These are phyloP conservation scores for Globisporangium nunn DNA, from an alignment of 352 stramenopile genomes.

Conservation along the genomic window DNA sequence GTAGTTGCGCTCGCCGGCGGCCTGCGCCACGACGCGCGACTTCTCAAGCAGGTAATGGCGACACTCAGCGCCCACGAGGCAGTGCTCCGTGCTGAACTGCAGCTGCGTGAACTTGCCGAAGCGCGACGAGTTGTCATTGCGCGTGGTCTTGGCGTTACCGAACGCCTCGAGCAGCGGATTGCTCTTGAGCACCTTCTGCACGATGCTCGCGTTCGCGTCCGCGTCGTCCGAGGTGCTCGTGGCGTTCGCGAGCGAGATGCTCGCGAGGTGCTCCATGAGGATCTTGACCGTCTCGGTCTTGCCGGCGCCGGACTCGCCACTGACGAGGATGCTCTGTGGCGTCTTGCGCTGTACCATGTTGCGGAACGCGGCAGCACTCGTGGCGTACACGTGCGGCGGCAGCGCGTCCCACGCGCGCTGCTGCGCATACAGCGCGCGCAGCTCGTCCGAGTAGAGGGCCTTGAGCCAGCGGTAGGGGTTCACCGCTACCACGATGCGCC, in stretches of 20 bases:
- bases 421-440: conserved; percentile 66
- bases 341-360: conserved; percentile 70
- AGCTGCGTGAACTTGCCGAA: conserved; percentile 96
- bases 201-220: conserved; percentile 49
- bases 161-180: conserved; percentile 91
- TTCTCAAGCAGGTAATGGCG: conserved; percentile 97
- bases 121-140: conserved; percentile 95
- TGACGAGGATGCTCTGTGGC: conserved; percentile 82
- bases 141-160: conserved; percentile 91
- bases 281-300: conserved; percentile 97
- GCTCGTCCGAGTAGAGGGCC: conserved; percentile 73
- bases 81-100: conserved; percentile 86
- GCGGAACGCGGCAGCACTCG: conserved; percentile 75
- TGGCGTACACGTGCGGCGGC: conserved; percentile 88
- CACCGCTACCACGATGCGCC: conserved; percentile 95
- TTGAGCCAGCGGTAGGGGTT: conserved; percentile 94
- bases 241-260: conserved; percentile 64
- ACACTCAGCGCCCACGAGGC: conserved; percentile 84
- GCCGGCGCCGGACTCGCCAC: conserved; percentile 82
- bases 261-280: conserved; percentile 94
- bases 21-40: conserved; percentile 90
- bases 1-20: conserved; percentile 94
- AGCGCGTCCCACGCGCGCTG: conserved; percentile 47
- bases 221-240: conserved; percentile 46
- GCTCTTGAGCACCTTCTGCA: conserved; percentile 88